Percentiles rank a stretch among this genome's conserved stretches.
Evolutionary conservation across 208 protist species (phyloP).

Genomic region (Trypanosoma grayi): DNA sequence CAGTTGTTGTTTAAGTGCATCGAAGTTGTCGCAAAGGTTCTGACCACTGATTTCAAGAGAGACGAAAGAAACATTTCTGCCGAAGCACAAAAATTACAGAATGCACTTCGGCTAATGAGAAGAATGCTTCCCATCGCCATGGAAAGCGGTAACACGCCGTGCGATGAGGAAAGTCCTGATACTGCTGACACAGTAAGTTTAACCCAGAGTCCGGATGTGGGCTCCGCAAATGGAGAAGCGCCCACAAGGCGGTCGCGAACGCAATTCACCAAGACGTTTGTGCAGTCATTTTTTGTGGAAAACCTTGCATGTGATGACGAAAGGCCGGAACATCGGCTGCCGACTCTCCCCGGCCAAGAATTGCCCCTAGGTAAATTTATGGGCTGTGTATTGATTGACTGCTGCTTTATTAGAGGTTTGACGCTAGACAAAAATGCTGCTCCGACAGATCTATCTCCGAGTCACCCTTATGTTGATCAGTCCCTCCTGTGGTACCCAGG

Average conservation of each 20-base stretch:
- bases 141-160: constrained; percentile 45
- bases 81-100: constrained; percentile 28
- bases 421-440: constrained; percentile 27
- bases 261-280: constrained; percentile 55
- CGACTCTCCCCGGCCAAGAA: constrained; percentile 36
- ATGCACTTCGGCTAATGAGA: constrained; percentile 58
- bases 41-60: constrained; percentile 3
- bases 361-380: constrained; percentile 46
- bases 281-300: constrained; percentile 70
- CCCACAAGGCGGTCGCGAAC: constrained; percentile 23
- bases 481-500: constrained; percentile 67
- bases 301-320: constrained; percentile 63
- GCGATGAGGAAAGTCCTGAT: neutral
- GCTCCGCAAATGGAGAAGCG: neutral
- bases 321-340: constrained; percentile 39
- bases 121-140: constrained; percentile 67
- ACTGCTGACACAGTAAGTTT: neutral
- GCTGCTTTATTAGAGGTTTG: constrained; percentile 81
- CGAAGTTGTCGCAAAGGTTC: constrained; percentile 41
- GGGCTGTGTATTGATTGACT: constrained; percentile 69
- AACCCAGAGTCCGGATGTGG: constrained; percentile 5
- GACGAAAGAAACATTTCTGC: neutral
- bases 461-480: constrained; percentile 48
- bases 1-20: constrained; percentile 69
- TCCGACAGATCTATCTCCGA: constrained; percentile 8